Conservation (phyloP, 1,284 basidiomycete species). For the Hemileia vastatrix region DNA sequence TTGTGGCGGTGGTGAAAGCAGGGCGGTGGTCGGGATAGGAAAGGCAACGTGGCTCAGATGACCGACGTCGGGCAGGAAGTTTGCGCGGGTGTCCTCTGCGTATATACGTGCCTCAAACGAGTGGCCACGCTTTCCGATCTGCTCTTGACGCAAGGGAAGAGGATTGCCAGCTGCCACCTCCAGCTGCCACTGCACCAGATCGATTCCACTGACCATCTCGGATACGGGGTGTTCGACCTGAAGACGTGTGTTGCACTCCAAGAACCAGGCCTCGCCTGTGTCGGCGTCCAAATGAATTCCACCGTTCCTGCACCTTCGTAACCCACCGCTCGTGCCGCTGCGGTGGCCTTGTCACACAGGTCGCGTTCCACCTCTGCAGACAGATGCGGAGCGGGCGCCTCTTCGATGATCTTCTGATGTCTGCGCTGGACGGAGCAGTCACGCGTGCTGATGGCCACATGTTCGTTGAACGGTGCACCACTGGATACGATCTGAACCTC, state of each 20-base stretch:
- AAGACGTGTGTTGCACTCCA: too few species aligned
- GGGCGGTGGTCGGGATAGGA: too few species aligned
- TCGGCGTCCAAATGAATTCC: slow-evolving; percentile 90
- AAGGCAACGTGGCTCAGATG: slow-evolving; percentile 64
- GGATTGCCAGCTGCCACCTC: slow-evolving; percentile 80
- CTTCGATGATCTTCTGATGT: slow-evolving; percentile 91
- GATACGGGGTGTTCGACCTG: slow-evolving; percentile 98
- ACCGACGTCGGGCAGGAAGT: slow-evolving; percentile 86
- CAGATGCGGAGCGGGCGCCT: slow-evolving; percentile 85
- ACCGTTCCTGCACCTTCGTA: slow-evolving; percentile 87
- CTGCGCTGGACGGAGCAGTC: slow-evolving; percentile 89
- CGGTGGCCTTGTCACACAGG: slow-evolving; percentile 74
- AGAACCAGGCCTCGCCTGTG: too few species aligned
- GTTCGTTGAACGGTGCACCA: too few species aligned
- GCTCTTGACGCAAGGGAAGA: slow-evolving; percentile 63
- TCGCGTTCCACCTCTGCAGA: slow-evolving; percentile 64
- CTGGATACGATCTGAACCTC: slow-evolving; percentile 75
- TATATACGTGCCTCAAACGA: slow-evolving; percentile 96
- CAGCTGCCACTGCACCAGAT: slow-evolving; percentile 89
- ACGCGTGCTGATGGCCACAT: too few species aligned
- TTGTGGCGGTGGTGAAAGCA: slow-evolving; percentile 52
- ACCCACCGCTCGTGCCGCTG: slow-evolving; percentile 77
- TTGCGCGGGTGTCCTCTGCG: slow-evolving; percentile 78
- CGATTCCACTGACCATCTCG: slow-evolving; percentile 85
- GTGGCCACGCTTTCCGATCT: slow-evolving; percentile 75